Base-by-base conservation (phyloP, 1,284 basidiomycete genomes). In the Peniophora sp. region DNA sequence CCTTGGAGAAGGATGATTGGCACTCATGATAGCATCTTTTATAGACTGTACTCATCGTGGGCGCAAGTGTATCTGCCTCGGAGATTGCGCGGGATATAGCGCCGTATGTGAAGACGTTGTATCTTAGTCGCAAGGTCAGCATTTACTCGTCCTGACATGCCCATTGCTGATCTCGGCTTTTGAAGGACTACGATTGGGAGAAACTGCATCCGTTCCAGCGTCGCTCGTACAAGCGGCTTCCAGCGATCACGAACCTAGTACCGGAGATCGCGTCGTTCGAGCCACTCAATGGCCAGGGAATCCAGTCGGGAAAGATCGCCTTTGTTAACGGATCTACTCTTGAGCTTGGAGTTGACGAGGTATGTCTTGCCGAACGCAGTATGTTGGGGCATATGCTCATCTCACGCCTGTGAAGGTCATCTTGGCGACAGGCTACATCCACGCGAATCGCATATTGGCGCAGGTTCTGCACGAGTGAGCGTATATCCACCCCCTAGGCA, bases 251-350 rank as follows among this genome's bases (percentile, higher is more conserved):
- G 9, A 27, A 48, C 41, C 43, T 52, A 18, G 45, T 52, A 12
- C 20, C 34, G 1, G 41, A 48, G 41, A 49, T 52, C 11, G 39
- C 23, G 3, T 15, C 18, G 2, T 46, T 62, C 10, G 55, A 59
- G 49, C 54, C 12, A 20, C 54, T n/a, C 51, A 52, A 37, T 35
- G 52, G 17, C 50, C 14, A 49, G 15, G 51, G 51, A 3, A 52
- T 52, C 42, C 41, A 45, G 18, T 27, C 32, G 18, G 57, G 57
- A 17, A 46, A 47, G 8, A 47, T 63, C 15, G 59, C 57, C 3
- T 60, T 59, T 27, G 57, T 55, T 1, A 60, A 58, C 18, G 57
- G 61, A 55, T 44, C 17, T 14, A 57, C 54, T 3, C 54, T 61
- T 12, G 57, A 58, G 22, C 27, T 32, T 12, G 62, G 58, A 57